Conservation (phyloP, 2,329 filamentous ascomycete genomes). For the Xylaria sp. region DNA sequence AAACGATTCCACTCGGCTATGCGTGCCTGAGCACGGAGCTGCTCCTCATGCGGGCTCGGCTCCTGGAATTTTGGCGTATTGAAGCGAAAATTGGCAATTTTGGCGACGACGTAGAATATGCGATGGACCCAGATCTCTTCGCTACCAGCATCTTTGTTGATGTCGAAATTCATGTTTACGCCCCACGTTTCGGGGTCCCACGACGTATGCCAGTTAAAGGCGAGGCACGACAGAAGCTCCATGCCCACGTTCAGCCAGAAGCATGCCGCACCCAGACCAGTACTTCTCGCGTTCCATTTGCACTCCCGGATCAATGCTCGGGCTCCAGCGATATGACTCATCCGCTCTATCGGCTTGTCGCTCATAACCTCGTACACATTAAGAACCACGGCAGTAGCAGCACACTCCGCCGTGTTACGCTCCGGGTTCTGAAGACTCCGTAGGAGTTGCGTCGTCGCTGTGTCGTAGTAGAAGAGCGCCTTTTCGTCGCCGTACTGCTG, state of each 20-base stretch:
- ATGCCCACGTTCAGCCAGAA: conserved; percentile 95
- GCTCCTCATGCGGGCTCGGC: conserved; percentile 69
- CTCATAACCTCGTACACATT: conserved; percentile 96
- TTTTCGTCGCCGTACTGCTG: conserved; percentile 77
- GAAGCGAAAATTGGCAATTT: conserved; percentile 85
- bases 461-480: conserved; percentile 85
- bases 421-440: conserved; percentile 84
- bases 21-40: conserved; percentile 71
- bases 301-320: conserved; percentile 90
- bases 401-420: conserved; percentile 84
- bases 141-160: conserved; percentile 58
- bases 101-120: conserved; percentile 89
- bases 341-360: conserved; percentile 79
- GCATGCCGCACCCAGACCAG: conserved; percentile 84
- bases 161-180: conserved; percentile 77
- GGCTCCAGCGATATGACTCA: conserved; percentile 89
- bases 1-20: conserved; percentile 82
- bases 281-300: conserved; percentile 83
- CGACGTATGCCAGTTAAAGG: conserved; percentile 85
- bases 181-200: conserved; percentile 95
- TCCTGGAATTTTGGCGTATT: conserved; percentile 71
- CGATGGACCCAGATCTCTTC: conserved; percentile 91
- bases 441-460: conserved; percentile 81
- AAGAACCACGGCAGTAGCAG: conserved; percentile 86
- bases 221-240: conserved; percentile 88